A percentile compares a stretch with the other conserved stretches of the same genome.
Conservation (phyloP, 176 grass and related monocot genomes). For the Leersia perrieri region DNA sequence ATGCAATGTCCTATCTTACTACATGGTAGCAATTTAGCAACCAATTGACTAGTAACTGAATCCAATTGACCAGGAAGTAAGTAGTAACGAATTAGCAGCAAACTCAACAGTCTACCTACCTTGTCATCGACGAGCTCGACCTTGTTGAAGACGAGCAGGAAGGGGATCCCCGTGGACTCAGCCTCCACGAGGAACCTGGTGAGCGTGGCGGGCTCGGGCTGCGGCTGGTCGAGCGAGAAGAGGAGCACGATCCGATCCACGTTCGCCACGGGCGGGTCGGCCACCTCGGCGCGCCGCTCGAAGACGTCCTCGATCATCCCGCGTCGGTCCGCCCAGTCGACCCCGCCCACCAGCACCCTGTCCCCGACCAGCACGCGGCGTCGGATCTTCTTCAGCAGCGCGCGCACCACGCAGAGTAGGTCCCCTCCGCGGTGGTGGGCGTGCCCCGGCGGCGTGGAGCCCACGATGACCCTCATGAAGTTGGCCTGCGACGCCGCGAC, state of each 20-base stretch:
- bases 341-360: constrained; percentile 61
- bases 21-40: too few species aligned
- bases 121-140: constrained; percentile 68
- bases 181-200: constrained; percentile 95
- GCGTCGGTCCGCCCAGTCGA: constrained; percentile 73
- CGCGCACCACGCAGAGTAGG: constrained; percentile 88
- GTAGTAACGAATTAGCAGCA: neutral
- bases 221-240: constrained; percentile 78
- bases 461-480: constrained; percentile 94
- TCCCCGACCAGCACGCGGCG: constrained; percentile 86
- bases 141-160: constrained; percentile 81
- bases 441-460: constrained; percentile 29
- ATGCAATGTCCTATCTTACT: neutral
- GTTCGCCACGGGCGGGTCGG: constrained; percentile 79
- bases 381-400: constrained; percentile 92
- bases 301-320: constrained; percentile 92
- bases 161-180: constrained; percentile 63
- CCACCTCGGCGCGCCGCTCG: constrained; percentile 60
- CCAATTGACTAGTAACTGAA: too few species aligned
- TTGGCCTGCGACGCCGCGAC: constrained; percentile 86
- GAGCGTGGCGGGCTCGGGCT: constrained; percentile 70
- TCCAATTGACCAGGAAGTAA: neutral
- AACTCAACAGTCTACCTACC: constrained; percentile 35
- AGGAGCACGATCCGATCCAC: constrained; percentile 75
- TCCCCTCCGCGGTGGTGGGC: constrained; percentile 53